phyloP scores from a whole-genome alignment of 345 rosid species.

The Erodium maritimum region DNA sequence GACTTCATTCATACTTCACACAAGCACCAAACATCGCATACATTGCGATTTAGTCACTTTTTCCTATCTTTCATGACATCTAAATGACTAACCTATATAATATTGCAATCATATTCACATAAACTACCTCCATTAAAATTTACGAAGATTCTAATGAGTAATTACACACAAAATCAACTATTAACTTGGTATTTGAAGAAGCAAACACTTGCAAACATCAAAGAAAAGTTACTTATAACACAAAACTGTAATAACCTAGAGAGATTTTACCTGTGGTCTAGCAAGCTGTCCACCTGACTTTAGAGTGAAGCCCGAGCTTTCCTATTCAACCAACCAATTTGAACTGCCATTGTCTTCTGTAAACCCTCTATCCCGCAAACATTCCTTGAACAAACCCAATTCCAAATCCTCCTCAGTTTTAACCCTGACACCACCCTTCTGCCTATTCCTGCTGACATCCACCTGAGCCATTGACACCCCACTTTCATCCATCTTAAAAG shows the following conservation, averaged over 20 bases:
- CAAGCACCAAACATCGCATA: too few species aligned
- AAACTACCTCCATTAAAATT: too few species aligned
- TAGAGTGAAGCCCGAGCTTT: conserved; percentile 38
- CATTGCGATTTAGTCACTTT: too few species aligned
- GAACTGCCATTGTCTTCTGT: conserved; percentile 23
- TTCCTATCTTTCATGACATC: too few species aligned
- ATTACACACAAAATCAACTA: too few species aligned
- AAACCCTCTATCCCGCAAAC: conserved; percentile 29
- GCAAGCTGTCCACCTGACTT: conserved; percentile 40
- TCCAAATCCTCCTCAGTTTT: conserved; percentile 18
- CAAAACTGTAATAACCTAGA: background rate
- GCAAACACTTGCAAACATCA: too few species aligned
- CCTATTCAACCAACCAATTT: conserved; percentile 35
- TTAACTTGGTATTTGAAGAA: too few species aligned
- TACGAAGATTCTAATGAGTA: too few species aligned
- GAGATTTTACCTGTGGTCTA: conserved; percentile 48
- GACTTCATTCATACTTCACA: too few species aligned
- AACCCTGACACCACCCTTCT: conserved; percentile 19
- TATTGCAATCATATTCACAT: too few species aligned
- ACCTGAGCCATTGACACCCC: conserved; percentile 17
- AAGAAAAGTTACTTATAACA: background rate
- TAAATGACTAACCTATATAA: too few species aligned
- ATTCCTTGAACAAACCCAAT: conserved; percentile 28
- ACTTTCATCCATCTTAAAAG: conserved; percentile 48
- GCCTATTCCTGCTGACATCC: conserved; percentile 11